Percentiles rank a stretch among this genome's conserved stretches.
phyloP scores from a whole-genome alignment of 352 stramenopile species.

The Globisporangium parvum region DNA sequence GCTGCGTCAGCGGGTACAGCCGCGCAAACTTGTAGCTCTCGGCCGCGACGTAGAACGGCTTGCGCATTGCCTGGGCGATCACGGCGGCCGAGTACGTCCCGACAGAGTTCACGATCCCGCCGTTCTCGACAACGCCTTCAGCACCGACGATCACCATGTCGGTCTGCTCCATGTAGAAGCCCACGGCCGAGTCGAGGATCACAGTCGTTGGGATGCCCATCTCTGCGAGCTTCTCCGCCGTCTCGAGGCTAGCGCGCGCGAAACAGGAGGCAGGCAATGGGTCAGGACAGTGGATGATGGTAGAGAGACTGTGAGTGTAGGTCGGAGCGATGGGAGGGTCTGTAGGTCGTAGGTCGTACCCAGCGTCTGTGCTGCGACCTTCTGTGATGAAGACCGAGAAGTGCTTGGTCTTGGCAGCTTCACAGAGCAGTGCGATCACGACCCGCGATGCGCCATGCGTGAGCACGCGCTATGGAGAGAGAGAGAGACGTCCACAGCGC shows the following conservation, averaged over 20 bases:
- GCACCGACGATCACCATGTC: conserved; percentile 96
- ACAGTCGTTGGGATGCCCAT: conserved; percentile 93
- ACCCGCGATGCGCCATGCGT: conserved; percentile 93
- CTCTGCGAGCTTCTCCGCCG: conserved; percentile 75
- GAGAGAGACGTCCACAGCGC: neutral
- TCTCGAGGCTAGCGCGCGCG: conserved; percentile 31
- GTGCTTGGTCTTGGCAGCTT: conserved; percentile 90
- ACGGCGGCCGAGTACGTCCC: conserved; percentile 94
- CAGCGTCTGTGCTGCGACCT: conserved; percentile 86
- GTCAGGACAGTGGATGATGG: conserved; percentile 1
- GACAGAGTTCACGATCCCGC: conserved; percentile 97
- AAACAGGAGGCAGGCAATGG: neutral
- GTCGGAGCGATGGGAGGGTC: neutral
- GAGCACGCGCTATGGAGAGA: conserved; percentile 72
- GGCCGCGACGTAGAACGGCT: conserved; percentile 97
- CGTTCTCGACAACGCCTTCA: conserved; percentile 96
- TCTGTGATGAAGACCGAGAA: conserved; percentile 94
- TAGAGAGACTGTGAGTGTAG: neutral
- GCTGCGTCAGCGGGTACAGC: conserved; percentile 96
- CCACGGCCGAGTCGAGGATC: conserved; percentile 94
- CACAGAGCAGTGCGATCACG: conserved; percentile 86
- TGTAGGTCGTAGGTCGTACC: conserved; percentile 22
- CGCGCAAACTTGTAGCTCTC: conserved; percentile 99
- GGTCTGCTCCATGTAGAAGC: conserved; percentile 94
- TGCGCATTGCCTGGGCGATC: conserved; percentile 93